Base-by-base conservation (phyloP, 495 filamentous ascomycete genomes). In the Darksidea phi region DNA sequence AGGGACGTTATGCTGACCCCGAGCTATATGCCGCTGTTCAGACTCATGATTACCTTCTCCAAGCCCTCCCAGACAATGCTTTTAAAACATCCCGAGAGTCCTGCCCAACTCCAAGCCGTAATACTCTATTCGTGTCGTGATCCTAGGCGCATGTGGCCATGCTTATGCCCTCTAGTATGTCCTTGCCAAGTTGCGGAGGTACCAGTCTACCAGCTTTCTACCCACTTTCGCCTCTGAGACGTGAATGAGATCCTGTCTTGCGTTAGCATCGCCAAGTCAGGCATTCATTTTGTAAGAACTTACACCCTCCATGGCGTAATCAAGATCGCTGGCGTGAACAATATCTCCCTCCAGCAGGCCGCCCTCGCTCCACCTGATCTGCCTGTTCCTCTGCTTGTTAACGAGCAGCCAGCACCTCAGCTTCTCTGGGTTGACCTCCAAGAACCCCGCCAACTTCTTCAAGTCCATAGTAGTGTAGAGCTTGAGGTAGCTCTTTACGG, bases 401-500 rank as follows among this genome's bases (percentile, higher is more conserved):
- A 98, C 90, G 41, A 97, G 77, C 48, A 98, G 78, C 85, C 90
- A 94, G 36, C 86, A 86, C 64, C 94, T 82, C 68, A 98, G 80
- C 76, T 92, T 87, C 76, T 97, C 95, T 3, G 92, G 88, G 73
- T 95, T 84, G 46, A 96, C 89, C 64, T 97, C 92, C 48, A 98
- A 81, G 84, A 98, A 97, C 52, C 91, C 91, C 56, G 94, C 93
- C 54, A 98, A 84, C 78, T 98, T 98, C 80, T 95, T 93, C 63
- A 98, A 79, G 71, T 98, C 94, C 90, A 97, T 97, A 62, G 95
- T 98, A 41, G 95, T 97, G 82, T 98, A 98, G 55, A 98, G 90
- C 73, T 95, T 94, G 58, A 98, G 84, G 80, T 97, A 98, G 54
- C 92, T 96, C 78, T 93, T 95, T 69, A 98, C 84, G 37, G 91